Evolutionary conservation across 257 asterid species (phyloP), one percentile per base, ranked within the genome.

Genomic region (Plantago major): DNA sequence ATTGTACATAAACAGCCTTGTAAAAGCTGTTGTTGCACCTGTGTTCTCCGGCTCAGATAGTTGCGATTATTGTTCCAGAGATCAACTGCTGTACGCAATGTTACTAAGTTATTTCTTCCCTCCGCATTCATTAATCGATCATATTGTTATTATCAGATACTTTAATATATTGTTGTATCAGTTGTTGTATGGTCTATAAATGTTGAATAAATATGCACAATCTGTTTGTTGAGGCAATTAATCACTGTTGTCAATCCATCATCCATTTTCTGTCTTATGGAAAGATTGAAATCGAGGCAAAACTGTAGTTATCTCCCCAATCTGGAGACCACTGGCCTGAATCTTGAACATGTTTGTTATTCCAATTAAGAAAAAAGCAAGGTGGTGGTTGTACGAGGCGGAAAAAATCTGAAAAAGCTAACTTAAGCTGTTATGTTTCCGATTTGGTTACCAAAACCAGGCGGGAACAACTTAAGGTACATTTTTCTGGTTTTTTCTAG

Each of bases 1-100:
- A 18, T 54, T 81, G 86, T 79, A 79, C 73, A 82, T 83, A 79
- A 59, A 64, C 59, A 66, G 79, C 43, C 19, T 68, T 49, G 60
- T 54, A 60, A 70, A 70, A 75, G 79, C 71, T 63, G 19, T 33
- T 12, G 68, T 33, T 12, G 68, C 69, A 65, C 57, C 49, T 26
- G 75, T 67, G 54, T 46, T 64, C 18, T 55, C 63, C 18, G 82
- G 73, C 66, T 73, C 52, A 46, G 40, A 67, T 59, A 51, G 66
- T 63, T 28, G 28, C 61, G 65, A 55, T 53, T 74, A 75, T 64
- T 60, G 64, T 56, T 19, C 18, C 73, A 66, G 75, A 67, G 79
- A 74, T 52, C 38, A 51, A 51, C 56, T 19, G 14, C 11, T 19
- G 56, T 51, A 33, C 19, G 19, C 37, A 33, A 22, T 33, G 40